phyloP scores from a whole-genome alignment of 345 rosid species.

The Lepidium didymum region DNA sequence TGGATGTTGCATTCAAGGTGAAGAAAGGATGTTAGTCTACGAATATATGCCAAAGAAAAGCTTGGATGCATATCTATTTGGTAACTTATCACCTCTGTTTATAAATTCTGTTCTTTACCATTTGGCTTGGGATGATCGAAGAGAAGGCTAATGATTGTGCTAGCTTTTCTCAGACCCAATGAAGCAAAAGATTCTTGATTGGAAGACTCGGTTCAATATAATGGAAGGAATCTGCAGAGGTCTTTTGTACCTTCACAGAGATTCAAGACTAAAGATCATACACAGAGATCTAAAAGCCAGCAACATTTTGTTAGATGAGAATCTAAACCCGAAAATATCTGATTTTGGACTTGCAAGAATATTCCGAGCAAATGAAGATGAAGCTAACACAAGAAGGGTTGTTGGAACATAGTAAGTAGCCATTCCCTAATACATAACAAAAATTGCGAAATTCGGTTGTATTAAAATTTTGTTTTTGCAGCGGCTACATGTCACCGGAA shows the following conservation, averaged over 20 bases:
- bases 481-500: too few species aligned
- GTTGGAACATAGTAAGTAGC: constrained; percentile 41
- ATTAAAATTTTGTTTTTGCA: neutral
- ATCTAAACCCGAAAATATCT: constrained; percentile 40
- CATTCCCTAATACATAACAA: neutral
- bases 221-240: constrained; percentile 48
- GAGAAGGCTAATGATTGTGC: neutral
- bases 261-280: constrained; percentile 43
- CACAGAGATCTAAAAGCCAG: constrained; percentile 47
- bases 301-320: constrained; percentile 46
- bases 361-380: constrained; percentile 31
- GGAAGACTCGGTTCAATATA: constrained; percentile 36
- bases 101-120: neutral
- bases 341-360: constrained; percentile 46
- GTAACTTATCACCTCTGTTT: constrained; percentile 22
- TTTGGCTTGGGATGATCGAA: neutral
- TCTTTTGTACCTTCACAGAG: constrained; percentile 41
- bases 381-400: constrained; percentile 38
- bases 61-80: constrained; percentile 36
- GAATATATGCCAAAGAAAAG: constrained; percentile 44
- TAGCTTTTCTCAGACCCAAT: constrained; percentile 17
- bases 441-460: neutral
- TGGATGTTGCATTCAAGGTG: constrained; percentile 54
- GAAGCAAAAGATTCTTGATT: constrained; percentile 25
- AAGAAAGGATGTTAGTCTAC: constrained; percentile 51